Conservation (phyloP, 2,329 filamentous ascomycete species). For the Metarhizium guizhouense region DNA sequence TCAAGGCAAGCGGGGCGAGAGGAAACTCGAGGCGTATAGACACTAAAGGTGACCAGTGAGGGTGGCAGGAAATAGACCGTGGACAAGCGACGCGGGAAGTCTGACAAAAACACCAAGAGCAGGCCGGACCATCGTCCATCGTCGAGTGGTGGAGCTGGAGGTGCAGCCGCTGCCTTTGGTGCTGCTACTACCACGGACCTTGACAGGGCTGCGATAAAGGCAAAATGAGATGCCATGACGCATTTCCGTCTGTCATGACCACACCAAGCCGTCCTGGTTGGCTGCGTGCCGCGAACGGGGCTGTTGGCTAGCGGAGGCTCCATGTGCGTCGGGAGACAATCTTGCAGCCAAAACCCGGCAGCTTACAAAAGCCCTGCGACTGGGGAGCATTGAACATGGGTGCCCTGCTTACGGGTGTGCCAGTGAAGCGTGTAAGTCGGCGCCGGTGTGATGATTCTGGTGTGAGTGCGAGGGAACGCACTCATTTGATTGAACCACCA, state of each 20-base stretch:
- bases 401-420: too few species aligned
- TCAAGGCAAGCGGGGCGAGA: not conserved
- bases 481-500: too few species aligned
- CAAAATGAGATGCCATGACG: constrained; percentile 13
- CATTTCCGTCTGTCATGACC: constrained; percentile 18
- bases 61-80: not conserved
- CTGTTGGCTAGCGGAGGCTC: not conserved
- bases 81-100: not conserved
- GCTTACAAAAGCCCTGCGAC: not conserved
- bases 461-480: too few species aligned
- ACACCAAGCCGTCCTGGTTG: constrained; percentile 2
- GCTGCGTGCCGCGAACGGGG: not conserved
- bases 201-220: constrained; percentile 2
- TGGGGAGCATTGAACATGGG: too few species aligned
- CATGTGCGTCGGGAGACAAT: not conserved
- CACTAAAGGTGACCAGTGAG: not conserved
- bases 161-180: not conserved
- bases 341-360: not conserved
- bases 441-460: too few species aligned
- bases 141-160: too few species aligned
- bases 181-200: not conserved
- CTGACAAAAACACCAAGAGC: not conserved
- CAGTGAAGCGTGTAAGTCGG: too few species aligned
- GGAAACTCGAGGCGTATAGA: not conserved
- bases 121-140: too few species aligned